Conservation (phyloP, 108 stramenopile species). For the Pseudonitzschia multiseries region DNA sequence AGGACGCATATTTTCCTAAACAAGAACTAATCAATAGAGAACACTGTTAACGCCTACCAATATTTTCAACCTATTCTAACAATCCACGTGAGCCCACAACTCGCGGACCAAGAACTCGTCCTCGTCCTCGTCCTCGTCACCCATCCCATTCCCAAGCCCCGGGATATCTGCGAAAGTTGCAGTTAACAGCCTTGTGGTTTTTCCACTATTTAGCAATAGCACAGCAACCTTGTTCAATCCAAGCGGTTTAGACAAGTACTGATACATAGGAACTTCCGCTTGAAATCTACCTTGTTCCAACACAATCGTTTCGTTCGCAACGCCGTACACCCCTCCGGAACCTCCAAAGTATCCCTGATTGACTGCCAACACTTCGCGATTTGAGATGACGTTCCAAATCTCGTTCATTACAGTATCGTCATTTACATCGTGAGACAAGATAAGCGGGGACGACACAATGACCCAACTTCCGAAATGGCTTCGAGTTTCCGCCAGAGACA, state of each 20-base stretch:
- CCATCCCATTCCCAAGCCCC: background rate
- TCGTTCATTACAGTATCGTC: conserved; percentile 26
- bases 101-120: conserved; percentile 18
- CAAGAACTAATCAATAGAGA: too few species aligned
- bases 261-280: conserved; percentile 12
- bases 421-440: conserved; percentile 42
- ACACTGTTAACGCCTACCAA: too few species aligned
- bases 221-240: conserved; percentile 25
- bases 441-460: conserved; percentile 44
- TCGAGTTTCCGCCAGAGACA: conserved; percentile 29
- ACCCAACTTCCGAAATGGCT: conserved; percentile 48
- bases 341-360: conserved; percentile 49
- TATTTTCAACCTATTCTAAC: too few species aligned
- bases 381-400: conserved; percentile 45
- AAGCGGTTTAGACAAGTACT: conserved; percentile 34
- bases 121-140: background rate
- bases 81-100: conserved; percentile 20
- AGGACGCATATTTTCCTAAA: too few species aligned
- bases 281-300: background rate
- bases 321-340: conserved; percentile 32
- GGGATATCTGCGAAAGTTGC: conserved; percentile 23
- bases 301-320: conserved; percentile 3
- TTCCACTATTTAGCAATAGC: conserved; percentile 27
- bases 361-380: conserved; percentile 31
- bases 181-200: background rate